Evolutionary conservation across 805 yeast genomes (phyloP), one percentile per base, ranked within the genome.

Genomic region (Kregervanrija fluxuum): DNA sequence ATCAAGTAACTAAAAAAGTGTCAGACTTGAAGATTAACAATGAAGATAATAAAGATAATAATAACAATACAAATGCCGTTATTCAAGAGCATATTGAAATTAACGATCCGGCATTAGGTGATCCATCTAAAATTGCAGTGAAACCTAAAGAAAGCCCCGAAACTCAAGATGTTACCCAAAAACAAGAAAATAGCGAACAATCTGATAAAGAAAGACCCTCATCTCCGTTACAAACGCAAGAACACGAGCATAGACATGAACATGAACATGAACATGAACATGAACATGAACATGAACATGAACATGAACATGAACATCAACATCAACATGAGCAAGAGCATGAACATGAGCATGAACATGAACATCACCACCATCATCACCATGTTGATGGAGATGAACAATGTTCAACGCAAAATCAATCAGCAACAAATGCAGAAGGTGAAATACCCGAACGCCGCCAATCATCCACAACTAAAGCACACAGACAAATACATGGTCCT

Each of bases 401-500:
- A 10, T 14, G 22, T 14, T 32, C 33, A 37, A n/a, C n/a, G 8
- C 8, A 14, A 22, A 33, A 40, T 9, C 4, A 41, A 9, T 45
- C 45, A 13, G 34, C 37, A 16, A 47, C 48, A 10, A 30, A 44
- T 12, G 16, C 43, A 10, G 38, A 36, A 10, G 35, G 45, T 8
- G 64, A 57, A 45, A 55, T 52, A 33, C 68, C 68, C 8, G 70
- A 65, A 48, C 59, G 65, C 31, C 59, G 68, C 38, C 66, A 65
- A 32, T 52, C 58, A 4, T 34, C 57, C 17, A 40, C 53, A 36
- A 45, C 55, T n/a, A 69, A 72, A 51, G 54, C 67, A 33, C 67
- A 63, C 54, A 77, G 76, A 53, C 81, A 79, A 49, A 78, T 84
- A 17, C 89, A 84, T 55, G 95, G 95, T 6, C 91, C 93, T 10